Percentiles rank a stretch among this genome's conserved stretches.
These are phyloP conservation scores for Ammopiptanthus mongolicus DNA, from an alignment of 306 rosid species.

Conservation along the genomic window DNA sequence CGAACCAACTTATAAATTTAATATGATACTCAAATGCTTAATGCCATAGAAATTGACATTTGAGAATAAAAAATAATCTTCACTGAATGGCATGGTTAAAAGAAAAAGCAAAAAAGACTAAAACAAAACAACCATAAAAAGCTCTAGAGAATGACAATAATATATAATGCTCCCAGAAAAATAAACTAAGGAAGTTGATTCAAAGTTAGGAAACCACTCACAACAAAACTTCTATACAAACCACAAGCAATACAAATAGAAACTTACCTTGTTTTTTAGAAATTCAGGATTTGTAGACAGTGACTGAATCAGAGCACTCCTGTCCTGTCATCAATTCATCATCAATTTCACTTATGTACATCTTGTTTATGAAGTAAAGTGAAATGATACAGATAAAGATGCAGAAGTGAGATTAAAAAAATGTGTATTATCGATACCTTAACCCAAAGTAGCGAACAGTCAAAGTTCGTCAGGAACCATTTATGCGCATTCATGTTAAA, in stretches of 20 bases:
- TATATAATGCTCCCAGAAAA: neutral
- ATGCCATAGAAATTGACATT: neutral
- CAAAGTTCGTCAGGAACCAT: conserved; percentile 91
- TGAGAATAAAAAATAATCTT: neutral
- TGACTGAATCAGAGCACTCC: conserved; percentile 76
- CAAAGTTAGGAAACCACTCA: conserved; percentile 12
- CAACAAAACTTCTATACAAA: neutral
- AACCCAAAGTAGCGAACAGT: conserved; percentile 92
- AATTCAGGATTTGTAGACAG: conserved; percentile 87
- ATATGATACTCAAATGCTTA: neutral
- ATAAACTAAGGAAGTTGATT: neutral
- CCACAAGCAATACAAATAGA: conserved; percentile 5
- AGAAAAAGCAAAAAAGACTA: neutral
- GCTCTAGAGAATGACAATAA: neutral
- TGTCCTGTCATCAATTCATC: conserved; percentile 56
- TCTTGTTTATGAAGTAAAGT: neutral
- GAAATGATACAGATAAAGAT: conserved; percentile 8
- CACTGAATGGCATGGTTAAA: neutral
- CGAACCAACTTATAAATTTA: neutral
- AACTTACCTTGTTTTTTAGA: conserved; percentile 71
- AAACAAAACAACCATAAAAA: neutral
- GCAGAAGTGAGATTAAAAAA: conserved; percentile 8
- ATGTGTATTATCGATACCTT: conserved; percentile 48
- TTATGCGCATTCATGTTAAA: conserved; percentile 95
- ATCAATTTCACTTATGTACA: neutral